Evolutionary conservation across 2,329 filamentous ascomycete species (phyloP), one percentile per base, ranked within the genome.

Genomic region (Tolypocladium tundrense): DNA sequence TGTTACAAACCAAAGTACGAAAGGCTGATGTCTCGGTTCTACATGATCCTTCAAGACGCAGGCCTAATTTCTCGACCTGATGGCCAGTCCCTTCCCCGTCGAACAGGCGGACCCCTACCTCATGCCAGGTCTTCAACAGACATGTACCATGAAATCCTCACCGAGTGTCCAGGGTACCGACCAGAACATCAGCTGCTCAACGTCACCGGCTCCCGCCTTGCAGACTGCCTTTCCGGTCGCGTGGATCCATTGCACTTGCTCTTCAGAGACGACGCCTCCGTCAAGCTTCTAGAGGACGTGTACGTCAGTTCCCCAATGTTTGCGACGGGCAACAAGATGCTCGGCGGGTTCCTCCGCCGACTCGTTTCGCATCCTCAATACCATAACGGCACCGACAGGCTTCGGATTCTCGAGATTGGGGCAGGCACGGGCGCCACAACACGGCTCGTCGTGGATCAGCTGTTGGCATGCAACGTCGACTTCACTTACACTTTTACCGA

Each of bases 401-500:
- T 76, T n/a, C 63, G 66, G 3, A 72, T 79, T 42, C 67, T 80
- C 55, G 75, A 78, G 61, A 60, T 77, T 9, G 76, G 76, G 0
- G 75, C 69, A 0, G 76, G 75, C 13, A 76, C 74, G 1, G 76
- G 76, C 3, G 74, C 72, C 0, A 78, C 76, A 0, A 74, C 77
- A 0, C 61, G 59, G 13, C 57, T 64, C 1, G 31, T 77, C 1
- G 57, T 73, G 0, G 58, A 66, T 0, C 45, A 58, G 0, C 63
- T 79, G 3, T 58, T 56, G 0, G 27, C 27, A 0, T 24, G 24
- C 10, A 37, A 48, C 35, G 27, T 57, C 14, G 42, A 45, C 13
- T 40, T 48, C 16, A 40, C 31, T 7, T 78, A 78, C 57, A 75
- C 72, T 0, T 73, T 77, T 58, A 77, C 75, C 1, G 76, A 79